Evolutionary conservation across 192 early-diverging fungal genomes (phyloP).

Genomic region (Geranomyces michiganensis): DNA sequence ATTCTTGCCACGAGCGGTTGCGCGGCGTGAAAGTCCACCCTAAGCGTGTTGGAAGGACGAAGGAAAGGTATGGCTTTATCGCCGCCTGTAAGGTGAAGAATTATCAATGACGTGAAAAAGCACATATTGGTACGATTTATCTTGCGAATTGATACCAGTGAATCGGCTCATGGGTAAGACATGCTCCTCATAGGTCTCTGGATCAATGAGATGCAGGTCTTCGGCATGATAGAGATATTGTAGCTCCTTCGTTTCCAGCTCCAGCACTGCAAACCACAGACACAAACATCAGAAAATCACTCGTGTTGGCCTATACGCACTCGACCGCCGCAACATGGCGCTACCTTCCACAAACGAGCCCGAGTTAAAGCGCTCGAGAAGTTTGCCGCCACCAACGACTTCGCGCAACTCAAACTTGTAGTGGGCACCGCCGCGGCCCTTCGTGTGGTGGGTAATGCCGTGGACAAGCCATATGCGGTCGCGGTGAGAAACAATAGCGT

Average conservation of each 20-base stretch:
- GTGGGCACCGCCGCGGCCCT: slow-evolving; percentile 66
- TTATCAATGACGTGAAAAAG: background rate
- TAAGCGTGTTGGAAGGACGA: slow-evolving; percentile 57
- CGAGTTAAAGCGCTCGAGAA: slow-evolving; percentile 71
- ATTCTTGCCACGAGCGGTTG: slow-evolving; percentile 58
- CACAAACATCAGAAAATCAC: slow-evolving; percentile 4
- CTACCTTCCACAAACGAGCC: slow-evolving; percentile 69
- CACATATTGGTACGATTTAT: background rate
- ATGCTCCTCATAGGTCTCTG: slow-evolving; percentile 72
- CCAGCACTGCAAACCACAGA: slow-evolving; percentile 31
- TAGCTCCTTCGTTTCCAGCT: slow-evolving; percentile 64
- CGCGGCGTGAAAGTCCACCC: slow-evolving; percentile 62
- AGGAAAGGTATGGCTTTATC: slow-evolving; percentile 49
- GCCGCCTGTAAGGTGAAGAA: slow-evolving; percentile 28
- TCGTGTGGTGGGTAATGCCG: slow-evolving; percentile 64
- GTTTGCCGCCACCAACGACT: slow-evolving; percentile 58
- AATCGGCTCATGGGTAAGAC: slow-evolving; percentile 57
- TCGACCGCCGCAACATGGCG: too few relatives aligned
- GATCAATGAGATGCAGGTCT: slow-evolving; percentile 69
- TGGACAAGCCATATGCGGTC: slow-evolving; percentile 70
- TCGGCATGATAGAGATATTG: slow-evolving; percentile 74
- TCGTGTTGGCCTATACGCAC: background rate
- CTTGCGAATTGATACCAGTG: slow-evolving; percentile 52
- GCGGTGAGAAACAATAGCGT: slow-evolving; percentile 71
- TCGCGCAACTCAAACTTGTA: slow-evolving; percentile 71